Conservation (phyloP, 2,329 filamentous ascomycete species). For the Epichloe hybrida region DNA sequence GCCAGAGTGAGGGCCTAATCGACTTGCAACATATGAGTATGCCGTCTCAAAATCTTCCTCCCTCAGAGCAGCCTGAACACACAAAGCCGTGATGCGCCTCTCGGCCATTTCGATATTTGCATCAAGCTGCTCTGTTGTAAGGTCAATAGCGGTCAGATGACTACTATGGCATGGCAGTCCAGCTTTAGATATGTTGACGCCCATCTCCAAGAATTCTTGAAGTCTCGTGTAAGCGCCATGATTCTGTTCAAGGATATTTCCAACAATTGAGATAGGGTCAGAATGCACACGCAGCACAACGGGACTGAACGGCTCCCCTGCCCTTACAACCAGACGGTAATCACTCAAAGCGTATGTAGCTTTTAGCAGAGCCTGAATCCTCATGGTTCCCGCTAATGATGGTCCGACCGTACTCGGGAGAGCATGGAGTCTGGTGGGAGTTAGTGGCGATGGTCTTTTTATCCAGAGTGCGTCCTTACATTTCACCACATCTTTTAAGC, state of each 20-base stretch:
- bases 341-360: constrained; percentile 64
- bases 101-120: constrained; percentile 32
- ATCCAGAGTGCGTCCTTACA: constrained; percentile 33
- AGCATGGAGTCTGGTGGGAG: constrained; percentile 40
- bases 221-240: constrained; percentile 58
- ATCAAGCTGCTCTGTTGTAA: constrained; percentile 1
- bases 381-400: constrained; percentile 36
- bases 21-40: constrained; percentile 68
- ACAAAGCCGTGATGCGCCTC: constrained; percentile 64
- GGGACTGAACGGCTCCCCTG: constrained; percentile 67
- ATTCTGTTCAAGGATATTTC: constrained; percentile 65
- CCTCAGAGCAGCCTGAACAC: constrained; percentile 59
- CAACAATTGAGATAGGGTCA: constrained; percentile 61
- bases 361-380: constrained; percentile 50
- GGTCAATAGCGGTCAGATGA: background rate
- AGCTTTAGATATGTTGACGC: constrained; percentile 50
- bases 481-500: constrained; percentile 63
- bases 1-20: constrained; percentile 31
- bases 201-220: constrained; percentile 59
- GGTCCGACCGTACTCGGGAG: constrained; percentile 45
- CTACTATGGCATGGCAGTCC: constrained; percentile 25
- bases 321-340: constrained; percentile 65
- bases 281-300: constrained; percentile 63
- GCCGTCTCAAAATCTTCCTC: constrained; percentile 79
- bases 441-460: background rate